phyloP scores from a whole-genome alignment of 2,329 filamentous ascomycete species.

The Thermomyces lanuginosus region DNA sequence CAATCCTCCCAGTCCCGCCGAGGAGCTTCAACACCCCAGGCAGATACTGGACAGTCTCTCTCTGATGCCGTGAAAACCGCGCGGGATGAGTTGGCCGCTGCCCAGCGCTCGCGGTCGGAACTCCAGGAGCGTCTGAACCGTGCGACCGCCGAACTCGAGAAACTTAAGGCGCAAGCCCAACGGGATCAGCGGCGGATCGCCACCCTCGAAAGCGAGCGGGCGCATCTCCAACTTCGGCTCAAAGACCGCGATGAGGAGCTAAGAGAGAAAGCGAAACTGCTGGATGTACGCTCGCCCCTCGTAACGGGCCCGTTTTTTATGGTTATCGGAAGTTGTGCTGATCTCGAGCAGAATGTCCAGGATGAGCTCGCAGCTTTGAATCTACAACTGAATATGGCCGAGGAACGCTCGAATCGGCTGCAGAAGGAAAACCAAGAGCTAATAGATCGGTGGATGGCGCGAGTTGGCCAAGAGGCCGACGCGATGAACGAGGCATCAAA shows the following conservation, averaged over 20 bases:
- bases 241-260: constrained; percentile 76
- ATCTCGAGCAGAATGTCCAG: constrained; percentile 50
- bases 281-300: constrained; percentile 42
- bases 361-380: constrained; percentile 83
- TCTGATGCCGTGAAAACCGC: too few species aligned
- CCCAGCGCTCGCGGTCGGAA: constrained; percentile 55
- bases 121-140: constrained; percentile 47
- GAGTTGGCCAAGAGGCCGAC: constrained; percentile 72
- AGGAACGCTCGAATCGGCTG: constrained; percentile 56
- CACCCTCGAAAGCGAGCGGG: constrained; percentile 46
- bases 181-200: constrained; percentile 46
- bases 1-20: not conserved
- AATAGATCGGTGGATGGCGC: constrained; percentile 78
- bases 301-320: not conserved
- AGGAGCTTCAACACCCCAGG: constrained; percentile 1
- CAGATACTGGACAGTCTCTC: constrained; percentile 13
- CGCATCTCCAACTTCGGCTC: constrained; percentile 47
- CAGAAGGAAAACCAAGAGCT: constrained; percentile 75
- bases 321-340: constrained; percentile 2
- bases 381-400: constrained; percentile 72
- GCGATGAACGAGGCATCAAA: constrained; percentile 55
- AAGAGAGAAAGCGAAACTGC: constrained; percentile 62
- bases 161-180: constrained; percentile 43
- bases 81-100: constrained; percentile 56
- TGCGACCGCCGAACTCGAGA: constrained; percentile 47